These are phyloP conservation scores for Scedosporium dehoogii DNA, from an alignment of 2,329 filamentous ascomycete genomes.

Conservation along the genomic window DNA sequence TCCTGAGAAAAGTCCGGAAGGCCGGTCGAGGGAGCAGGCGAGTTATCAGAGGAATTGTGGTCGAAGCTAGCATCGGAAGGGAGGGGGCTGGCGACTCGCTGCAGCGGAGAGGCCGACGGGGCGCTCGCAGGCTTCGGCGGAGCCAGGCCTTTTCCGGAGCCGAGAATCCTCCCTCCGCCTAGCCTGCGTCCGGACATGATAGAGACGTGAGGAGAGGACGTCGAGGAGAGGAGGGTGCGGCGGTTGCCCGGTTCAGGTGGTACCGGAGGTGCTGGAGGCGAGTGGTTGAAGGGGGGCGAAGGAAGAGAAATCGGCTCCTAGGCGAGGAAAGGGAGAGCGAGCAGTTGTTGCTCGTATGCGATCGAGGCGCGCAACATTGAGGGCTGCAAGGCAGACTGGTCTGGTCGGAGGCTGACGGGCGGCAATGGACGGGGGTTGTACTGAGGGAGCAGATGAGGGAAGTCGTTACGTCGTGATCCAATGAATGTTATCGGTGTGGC, in stretches of 20 bases:
- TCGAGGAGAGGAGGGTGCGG: no score
- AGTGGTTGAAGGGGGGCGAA: background rate
- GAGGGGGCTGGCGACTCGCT: constrained; percentile 34
- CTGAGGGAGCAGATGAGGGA: background rate
- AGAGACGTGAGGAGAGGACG: background rate
- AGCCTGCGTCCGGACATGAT: constrained; percentile 76
- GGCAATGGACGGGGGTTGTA: background rate
- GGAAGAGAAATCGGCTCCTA: background rate
- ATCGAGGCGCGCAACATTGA: background rate
- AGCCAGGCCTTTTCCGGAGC: constrained; percentile 73
- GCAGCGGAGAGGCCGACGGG: constrained; percentile 17
- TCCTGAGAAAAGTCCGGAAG: constrained; percentile 66
- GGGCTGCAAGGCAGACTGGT: background rate
- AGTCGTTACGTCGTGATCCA: background rate
- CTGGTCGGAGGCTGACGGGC: background rate
- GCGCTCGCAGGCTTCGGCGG: constrained; percentile 33
- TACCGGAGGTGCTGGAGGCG: background rate
- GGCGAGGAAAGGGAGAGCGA: background rate
- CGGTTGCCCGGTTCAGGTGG: background rate
- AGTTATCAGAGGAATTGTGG: constrained; percentile 60
- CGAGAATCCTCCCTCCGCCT: constrained; percentile 84
- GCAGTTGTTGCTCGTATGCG: background rate
- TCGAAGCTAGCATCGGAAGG: constrained; percentile 66
- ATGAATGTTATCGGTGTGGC: background rate
- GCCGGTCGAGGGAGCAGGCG: constrained; percentile 49